These are phyloP conservation scores for Mycena vitilis DNA, from an alignment of 768 basidiomycete genomes.

Conservation along the genomic window DNA sequence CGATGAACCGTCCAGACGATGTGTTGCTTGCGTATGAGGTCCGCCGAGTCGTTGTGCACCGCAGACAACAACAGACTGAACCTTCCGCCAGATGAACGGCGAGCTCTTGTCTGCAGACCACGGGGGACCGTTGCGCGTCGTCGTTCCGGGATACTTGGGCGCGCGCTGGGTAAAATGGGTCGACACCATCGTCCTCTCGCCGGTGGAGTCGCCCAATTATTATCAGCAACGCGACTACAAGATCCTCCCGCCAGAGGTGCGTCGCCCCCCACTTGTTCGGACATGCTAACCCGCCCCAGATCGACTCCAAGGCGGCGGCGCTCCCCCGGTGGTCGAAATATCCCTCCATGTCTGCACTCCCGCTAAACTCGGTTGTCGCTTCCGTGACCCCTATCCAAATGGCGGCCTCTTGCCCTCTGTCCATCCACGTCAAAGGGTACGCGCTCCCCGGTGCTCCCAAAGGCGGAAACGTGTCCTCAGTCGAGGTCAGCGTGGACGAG, in stretches of 20 bases:
- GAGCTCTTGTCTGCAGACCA: constrained; percentile 68
- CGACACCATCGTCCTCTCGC: constrained; percentile 66
- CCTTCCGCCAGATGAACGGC: constrained; percentile 68
- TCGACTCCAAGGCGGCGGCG: constrained; percentile 60
- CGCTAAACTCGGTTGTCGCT: constrained; percentile 73
- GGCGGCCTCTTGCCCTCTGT: constrained; percentile 29
- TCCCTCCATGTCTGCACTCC: constrained; percentile 68
- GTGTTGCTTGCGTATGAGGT: constrained; percentile 74
- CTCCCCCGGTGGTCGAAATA: constrained; percentile 62
- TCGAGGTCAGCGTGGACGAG: constrained; percentile 65
- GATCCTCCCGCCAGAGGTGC: constrained; percentile 63
- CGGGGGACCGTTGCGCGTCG: constrained; percentile 74
- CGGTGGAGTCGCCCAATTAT: constrained; percentile 71
- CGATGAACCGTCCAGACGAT: constrained; percentile 57
- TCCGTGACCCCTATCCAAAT: constrained; percentile 47
- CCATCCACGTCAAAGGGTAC: constrained; percentile 65
- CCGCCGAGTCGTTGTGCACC: background rate
- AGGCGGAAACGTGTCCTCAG: constrained; percentile 55
- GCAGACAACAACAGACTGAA: background rate
- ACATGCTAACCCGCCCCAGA: constrained; percentile 41
- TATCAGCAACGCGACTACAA: constrained; percentile 83
- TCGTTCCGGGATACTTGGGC: constrained; percentile 75
- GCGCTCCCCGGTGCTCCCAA: constrained; percentile 57
- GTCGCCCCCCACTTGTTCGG: constrained; percentile 31
- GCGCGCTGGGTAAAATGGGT: constrained; percentile 86